Percentiles rank a stretch among this genome's conserved stretches.
Evolutionary conservation across 306 rosid genomes (phyloP).

Genomic region (Vigna nakashimae): DNA sequence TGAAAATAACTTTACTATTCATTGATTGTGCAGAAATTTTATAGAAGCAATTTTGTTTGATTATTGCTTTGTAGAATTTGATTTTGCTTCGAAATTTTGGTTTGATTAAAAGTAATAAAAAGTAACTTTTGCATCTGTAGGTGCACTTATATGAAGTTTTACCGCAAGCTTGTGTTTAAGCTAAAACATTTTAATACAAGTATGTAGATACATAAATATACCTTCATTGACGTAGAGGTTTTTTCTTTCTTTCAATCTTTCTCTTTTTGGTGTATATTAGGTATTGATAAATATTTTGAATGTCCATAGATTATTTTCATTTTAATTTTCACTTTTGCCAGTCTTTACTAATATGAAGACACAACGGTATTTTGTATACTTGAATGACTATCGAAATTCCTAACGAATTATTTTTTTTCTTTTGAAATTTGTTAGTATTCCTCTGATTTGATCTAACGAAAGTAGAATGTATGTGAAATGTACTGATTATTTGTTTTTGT

Average conservation of each 20-base stretch:
- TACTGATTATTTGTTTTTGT: background rate
- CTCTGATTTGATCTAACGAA: background rate
- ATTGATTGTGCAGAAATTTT: background rate
- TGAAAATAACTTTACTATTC: background rate
- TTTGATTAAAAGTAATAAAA: background rate
- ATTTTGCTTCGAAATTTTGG: background rate
- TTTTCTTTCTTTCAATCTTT: no score
- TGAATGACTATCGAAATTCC: background rate
- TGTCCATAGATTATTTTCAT: no score
- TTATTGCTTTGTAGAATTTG: background rate
- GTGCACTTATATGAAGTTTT: background rate
- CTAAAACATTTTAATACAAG: background rate
- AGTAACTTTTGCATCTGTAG: background rate
- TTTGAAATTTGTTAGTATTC: background rate
- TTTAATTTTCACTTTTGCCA: background rate
- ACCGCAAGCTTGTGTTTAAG: background rate
- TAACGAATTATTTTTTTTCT: background rate
- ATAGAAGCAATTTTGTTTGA: background rate
- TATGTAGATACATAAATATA: no score
- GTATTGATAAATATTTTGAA: no score
- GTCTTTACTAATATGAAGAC: background rate
- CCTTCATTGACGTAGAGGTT: no score
- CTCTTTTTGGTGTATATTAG: no score
- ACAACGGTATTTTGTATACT: background rate
- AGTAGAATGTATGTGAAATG: background rate